These are phyloP conservation scores for Purshia tridentata DNA, from an alignment of 306 rosid genomes.

Conservation along the genomic window DNA sequence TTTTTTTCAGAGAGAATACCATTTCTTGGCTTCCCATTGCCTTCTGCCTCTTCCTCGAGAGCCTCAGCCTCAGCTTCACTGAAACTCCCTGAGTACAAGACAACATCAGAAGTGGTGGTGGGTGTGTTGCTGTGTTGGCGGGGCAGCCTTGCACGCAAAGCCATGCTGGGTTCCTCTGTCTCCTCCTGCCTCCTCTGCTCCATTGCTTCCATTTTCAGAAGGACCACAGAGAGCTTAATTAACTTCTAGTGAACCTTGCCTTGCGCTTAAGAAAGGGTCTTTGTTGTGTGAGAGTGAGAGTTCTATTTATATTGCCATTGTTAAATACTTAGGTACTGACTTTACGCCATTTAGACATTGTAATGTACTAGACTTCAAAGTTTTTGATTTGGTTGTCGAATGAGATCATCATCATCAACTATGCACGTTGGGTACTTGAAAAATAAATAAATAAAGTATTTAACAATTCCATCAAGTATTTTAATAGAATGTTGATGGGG, in stretches of 20 bases:
- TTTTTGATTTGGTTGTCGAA: background rate
- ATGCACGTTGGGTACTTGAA: too few relatives aligned
- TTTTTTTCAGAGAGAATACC: slow-evolving; percentile 15
- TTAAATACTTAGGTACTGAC: background rate
- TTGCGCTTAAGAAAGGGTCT: background rate
- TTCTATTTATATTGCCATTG: background rate
- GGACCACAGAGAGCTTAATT: background rate
- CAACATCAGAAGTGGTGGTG: slow-evolving; percentile 8
- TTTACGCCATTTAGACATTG: background rate
- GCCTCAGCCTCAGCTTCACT: slow-evolving; percentile 4
- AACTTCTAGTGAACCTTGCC: background rate
- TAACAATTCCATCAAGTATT: too few relatives aligned
- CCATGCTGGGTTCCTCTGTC: slow-evolving; percentile 27
- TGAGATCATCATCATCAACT: background rate
- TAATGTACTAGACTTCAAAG: background rate
- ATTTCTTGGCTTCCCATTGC: slow-evolving; percentile 4
- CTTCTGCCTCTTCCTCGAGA: slow-evolving; percentile 1
- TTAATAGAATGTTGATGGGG: too few relatives aligned
- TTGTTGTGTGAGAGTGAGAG: background rate
- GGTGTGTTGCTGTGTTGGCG: background rate
- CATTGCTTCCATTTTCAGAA: slow-evolving; percentile 19
- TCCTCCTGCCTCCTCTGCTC: slow-evolving; percentile 24
- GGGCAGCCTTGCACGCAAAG: slow-evolving; percentile 23
- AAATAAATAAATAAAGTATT: too few relatives aligned
- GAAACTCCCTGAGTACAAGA: background rate